Conservation (phyloP, 1,139 yeast species). For the Protomyces inouyei region DNA sequence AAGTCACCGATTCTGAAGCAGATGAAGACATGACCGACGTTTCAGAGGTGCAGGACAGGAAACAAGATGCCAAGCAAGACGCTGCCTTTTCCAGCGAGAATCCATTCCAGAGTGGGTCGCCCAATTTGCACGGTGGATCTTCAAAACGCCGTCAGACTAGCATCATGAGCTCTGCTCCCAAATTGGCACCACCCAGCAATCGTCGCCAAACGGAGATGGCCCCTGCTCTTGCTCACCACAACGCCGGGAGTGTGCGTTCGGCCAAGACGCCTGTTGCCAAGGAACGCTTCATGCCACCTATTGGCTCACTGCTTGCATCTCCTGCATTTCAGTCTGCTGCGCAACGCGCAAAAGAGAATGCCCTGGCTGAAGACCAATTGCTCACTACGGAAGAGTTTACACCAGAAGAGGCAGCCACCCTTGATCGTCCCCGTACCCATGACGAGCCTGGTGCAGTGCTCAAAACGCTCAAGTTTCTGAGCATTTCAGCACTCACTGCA, state of each 20-base stretch:
- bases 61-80: neutral
- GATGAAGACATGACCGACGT: neutral
- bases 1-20: neutral
- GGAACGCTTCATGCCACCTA: constrained; percentile 24
- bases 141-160: constrained; percentile 14
- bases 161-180: constrained; percentile 5
- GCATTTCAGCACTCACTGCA: constrained; percentile 5
- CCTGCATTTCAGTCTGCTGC: constrained; percentile 26
- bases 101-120: constrained; percentile 26
- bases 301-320: constrained; percentile 7
- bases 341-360: constrained; percentile 18
- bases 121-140: neutral
- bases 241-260: neutral
- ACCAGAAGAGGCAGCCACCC: constrained; percentile 24
- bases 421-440: constrained; percentile 13
- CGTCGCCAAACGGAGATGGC: constrained; percentile 2
- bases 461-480: constrained; percentile 1
- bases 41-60: neutral
- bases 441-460: constrained; percentile 8
- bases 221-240: neutral
- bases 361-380: constrained; percentile 11
- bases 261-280: constrained; percentile 3
- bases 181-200: constrained; percentile 14
- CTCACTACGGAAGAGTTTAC: constrained; percentile 25
- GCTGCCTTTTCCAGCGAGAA: constrained; percentile 21